A percentile compares a stretch with the other conserved stretches of the same genome.
phyloP scores from a whole-genome alignment of 768 basidiomycete genomes.

The Mycena filopes region DNA sequence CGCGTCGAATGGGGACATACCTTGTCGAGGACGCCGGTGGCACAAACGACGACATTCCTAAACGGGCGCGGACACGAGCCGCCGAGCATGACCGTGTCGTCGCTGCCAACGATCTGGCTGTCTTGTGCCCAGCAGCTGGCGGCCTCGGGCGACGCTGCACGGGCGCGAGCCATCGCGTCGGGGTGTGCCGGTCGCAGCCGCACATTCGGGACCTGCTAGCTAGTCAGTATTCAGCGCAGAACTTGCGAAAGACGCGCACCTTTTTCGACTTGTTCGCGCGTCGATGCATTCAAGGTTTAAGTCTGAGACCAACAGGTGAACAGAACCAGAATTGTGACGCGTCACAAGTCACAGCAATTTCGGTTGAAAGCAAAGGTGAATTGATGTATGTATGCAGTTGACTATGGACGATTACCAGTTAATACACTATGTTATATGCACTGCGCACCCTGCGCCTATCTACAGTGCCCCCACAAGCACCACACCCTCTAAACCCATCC shows the following conservation, averaged over 20 bases:
- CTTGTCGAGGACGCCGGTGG: slow-evolving; percentile 85
- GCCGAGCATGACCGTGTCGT: slow-evolving; percentile 51
- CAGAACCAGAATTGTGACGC: no score
- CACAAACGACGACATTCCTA: slow-evolving; percentile 71
- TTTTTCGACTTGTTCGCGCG: slow-evolving; percentile 76
- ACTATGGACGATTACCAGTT: slow-evolving; percentile 4
- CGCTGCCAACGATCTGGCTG: slow-evolving; percentile 56
- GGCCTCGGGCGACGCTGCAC: slow-evolving; percentile 34
- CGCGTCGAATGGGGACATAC: slow-evolving; percentile 48
- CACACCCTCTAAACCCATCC: neutral
- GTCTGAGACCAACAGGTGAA: no score
- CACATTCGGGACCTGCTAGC: slow-evolving; percentile 78
- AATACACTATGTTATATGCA: slow-evolving; percentile 15
- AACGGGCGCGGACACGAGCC: slow-evolving; percentile 76
- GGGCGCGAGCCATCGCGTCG: slow-evolving; percentile 43
- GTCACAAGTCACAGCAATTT: no score
- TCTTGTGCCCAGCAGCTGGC: slow-evolving; percentile 58
- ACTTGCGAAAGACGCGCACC: slow-evolving; percentile 46
- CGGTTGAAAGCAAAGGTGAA: no score
- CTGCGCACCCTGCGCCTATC: slow-evolving; percentile 1
- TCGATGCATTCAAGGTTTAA: slow-evolving; percentile 64
- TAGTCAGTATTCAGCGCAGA: neutral
- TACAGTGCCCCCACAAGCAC: neutral
- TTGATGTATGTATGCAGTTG: no score
- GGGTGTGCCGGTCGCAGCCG: slow-evolving; percentile 76